Base-by-base conservation (phyloP, 2,329 filamentous ascomycete genomes). In the Botrytis cinerea region DNA sequence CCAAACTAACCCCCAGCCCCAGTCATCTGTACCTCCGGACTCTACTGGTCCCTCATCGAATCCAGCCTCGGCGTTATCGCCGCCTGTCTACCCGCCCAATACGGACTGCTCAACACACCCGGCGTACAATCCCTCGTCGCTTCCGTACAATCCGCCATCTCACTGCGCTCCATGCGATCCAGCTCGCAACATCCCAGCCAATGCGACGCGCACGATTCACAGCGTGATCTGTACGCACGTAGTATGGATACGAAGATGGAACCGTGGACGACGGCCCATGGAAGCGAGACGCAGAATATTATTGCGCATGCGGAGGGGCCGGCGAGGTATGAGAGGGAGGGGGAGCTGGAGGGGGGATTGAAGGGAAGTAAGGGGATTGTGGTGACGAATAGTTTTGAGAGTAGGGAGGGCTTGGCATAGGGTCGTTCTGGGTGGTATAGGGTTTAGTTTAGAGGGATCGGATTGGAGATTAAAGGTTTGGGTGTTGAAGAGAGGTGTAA, bases 11-110 rank as follows among this genome's bases (percentile, higher is more conserved):
- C 22, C 8, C 22, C 20, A 2, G 2, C 22, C 20, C 6, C 35
- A 59, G 72, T 54, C 35, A 63, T 70, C 40, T 63, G 59, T 25
- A 70, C 67, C 54, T 38, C 70, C 1, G 70, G 70, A 2, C 48
- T 73, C 28, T 73, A 73, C 46, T 66, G 67, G 59, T 51, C 64
- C 25, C n/a, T 73, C 8, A 51, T 73, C 16, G 72, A 73, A 71
- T 51, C 59, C 38, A 38, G 59, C 4, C 72, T 73, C 60, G 72
- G 72, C 10, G 4, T 73, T 22, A 60, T 73, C 18, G 59, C 67
- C n/a, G 67, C 72, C 46, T 60, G 62, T 68, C 70, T 72, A 16
- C 70, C 62, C 14, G 62, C 62, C 1, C 70, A 72, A 72, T 72
- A 72, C 48, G 62, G 62, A 5, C 62, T 72, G 28, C 48, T 72